Base-by-base conservation (phyloP, 768 basidiomycete species). In the Gloeophyllum trabeum region DNA sequence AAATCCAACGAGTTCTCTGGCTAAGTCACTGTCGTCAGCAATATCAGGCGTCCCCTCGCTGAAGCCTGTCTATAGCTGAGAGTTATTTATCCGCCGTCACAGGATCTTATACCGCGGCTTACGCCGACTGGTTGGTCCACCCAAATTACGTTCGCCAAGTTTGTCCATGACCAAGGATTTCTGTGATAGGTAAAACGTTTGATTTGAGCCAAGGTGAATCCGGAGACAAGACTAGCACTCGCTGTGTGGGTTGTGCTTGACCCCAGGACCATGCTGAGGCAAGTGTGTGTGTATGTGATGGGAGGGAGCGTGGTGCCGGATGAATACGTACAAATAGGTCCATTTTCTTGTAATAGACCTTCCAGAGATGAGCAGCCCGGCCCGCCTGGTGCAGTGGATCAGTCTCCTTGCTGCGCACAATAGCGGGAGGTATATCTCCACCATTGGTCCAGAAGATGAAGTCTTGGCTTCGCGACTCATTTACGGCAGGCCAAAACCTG, bases 331-430 rank as follows among this genome's bases (percentile, higher is more conserved):
- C 80, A 55, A 16, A 58, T 58, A 2, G 56, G 56, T 13, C 81
- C 81, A 48, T 84, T 85, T 51, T 85, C 81, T 54, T 84, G 80
- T 5, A 83, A 52, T 40, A 82, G 62, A 10, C 82, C 82, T 53
- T 83, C 78, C 2, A 83, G 60, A 4, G 80, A 79, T 5, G 79
- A 82, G 48, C 81, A 83, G 21, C 81, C 81, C 0, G 81, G 82
- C 2, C 81, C 81, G 24, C 81, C 81, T 57, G 24, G 2, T 12
- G 38, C n/a, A 4, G 14, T n/a, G 6, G n/a, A n/a, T n/a, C n/a
- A n/a, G n/a, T n/a, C n/a, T n/a, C n/a, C n/a, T n/a, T n/a, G n/a
- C n/a, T n/a, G n/a, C n/a, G n/a, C n/a, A n/a, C n/a, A n/a, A n/a
- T n/a, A n/a, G n/a, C n/a, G n/a, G n/a, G n/a, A n/a, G n/a, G n/a